A percentile compares a stretch with the other conserved stretches of the same genome.
Evolutionary conservation across 2,329 filamentous ascomycete genomes (phyloP).

Genomic region (Teratosphaeriaceae sp.): DNA sequence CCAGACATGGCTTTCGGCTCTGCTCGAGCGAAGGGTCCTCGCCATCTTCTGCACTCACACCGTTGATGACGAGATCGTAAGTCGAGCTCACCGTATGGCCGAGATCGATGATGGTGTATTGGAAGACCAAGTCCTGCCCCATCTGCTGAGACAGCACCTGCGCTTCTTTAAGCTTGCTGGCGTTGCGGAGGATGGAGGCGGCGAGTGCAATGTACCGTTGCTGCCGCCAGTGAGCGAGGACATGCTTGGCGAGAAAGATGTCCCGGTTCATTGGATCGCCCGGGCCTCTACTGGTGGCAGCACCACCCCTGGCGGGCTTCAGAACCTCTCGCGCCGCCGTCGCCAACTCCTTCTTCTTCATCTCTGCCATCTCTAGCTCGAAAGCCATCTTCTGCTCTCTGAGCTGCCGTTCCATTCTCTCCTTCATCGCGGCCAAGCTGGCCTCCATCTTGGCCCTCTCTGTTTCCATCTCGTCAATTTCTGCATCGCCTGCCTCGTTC

Average conservation of each 20-base stretch:
- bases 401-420: slow-evolving; percentile 82
- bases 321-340: slow-evolving; percentile 9
- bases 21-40: slow-evolving; percentile 61
- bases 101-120: slow-evolving; percentile 84
- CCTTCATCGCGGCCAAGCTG: slow-evolving; percentile 67
- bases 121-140: slow-evolving; percentile 86
- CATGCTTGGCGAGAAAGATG: slow-evolving; percentile 59
- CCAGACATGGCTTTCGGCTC: slow-evolving; percentile 82
- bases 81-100: slow-evolving; percentile 87
- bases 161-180: slow-evolving; percentile 83
- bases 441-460: slow-evolving; percentile 85
- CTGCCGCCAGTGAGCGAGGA: slow-evolving; percentile 69
- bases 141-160: slow-evolving; percentile 98
- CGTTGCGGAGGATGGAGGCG: slow-evolving; percentile 82
- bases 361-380: slow-evolving; percentile 73
- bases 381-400: slow-evolving; percentile 77
- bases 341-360: slow-evolving; percentile 44
- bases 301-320: slow-evolving; percentile 39
- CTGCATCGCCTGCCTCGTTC: slow-evolving; percentile 66
- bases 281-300: neutral
- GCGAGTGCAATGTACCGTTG: slow-evolving; percentile 91
- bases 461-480: slow-evolving; percentile 74
- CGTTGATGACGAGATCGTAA: slow-evolving; percentile 93
- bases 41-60: slow-evolving; percentile 80
- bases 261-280: slow-evolving; percentile 66